Conservation (phyloP, 2,329 filamentous ascomycete species). For the Harringtonia aguacate region DNA sequence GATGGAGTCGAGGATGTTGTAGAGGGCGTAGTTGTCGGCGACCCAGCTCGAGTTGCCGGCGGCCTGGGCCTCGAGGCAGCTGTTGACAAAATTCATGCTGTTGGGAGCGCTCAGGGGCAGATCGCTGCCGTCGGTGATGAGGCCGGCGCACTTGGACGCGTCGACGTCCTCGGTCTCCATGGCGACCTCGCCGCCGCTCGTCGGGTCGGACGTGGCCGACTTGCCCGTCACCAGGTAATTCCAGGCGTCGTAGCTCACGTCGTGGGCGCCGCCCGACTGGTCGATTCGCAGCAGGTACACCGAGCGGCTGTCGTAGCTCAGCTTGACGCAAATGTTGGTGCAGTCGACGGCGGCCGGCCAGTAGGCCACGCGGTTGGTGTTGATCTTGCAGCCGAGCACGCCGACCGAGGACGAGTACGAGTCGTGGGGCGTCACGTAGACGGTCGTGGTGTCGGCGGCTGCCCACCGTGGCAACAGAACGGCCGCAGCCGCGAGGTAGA, state of each 20-base stretch:
- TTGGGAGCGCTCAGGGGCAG: conserved; percentile 32
- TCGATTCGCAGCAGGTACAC: conserved; percentile 48
- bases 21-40: conserved; percentile 33
- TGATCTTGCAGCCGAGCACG: conserved; percentile 47
- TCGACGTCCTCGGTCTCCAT: conserved; percentile 36
- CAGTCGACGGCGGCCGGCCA: conserved; percentile 41
- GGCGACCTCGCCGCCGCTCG: conserved; percentile 33
- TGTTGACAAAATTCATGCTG: conserved; percentile 41
- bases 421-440: conserved; percentile 41
- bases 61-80: conserved; percentile 26
- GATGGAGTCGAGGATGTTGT: conserved; percentile 39
- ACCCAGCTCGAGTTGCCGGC: conserved; percentile 30
- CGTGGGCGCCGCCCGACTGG: conserved; percentile 41
- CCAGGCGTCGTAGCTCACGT: conserved; percentile 51
- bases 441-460: conserved; percentile 8
- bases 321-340: conserved; percentile 43
- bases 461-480: not conserved
- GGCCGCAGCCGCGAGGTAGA: not conserved
- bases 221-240: conserved; percentile 39
- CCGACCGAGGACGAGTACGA: conserved; percentile 44
- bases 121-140: conserved; percentile 22
- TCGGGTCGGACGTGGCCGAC: conserved; percentile 32
- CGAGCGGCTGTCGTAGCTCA: conserved; percentile 33
- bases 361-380: conserved; percentile 50
- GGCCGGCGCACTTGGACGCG: conserved; percentile 31